phyloP scores from a whole-genome alignment of 345 rosid species.

The Hevea brasiliensis region DNA sequence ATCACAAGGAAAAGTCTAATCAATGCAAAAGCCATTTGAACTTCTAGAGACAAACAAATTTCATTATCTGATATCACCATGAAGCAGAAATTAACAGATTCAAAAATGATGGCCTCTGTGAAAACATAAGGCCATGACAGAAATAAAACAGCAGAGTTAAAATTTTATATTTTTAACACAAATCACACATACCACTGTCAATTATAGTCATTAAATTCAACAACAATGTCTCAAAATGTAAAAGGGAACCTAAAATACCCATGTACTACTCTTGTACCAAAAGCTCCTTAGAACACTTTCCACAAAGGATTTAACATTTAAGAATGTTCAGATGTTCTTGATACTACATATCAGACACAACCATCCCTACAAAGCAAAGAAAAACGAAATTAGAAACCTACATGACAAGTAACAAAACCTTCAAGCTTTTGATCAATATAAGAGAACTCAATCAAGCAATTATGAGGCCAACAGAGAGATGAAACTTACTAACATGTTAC shows the following conservation, averaged over 20 bases:
- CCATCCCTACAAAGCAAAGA: conserved; percentile 39
- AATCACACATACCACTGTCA: conserved; percentile 24
- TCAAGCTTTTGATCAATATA: background rate
- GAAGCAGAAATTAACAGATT: background rate
- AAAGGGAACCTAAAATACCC: conserved; percentile 20
- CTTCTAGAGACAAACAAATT: background rate
- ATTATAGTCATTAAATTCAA: conserved; percentile 32
- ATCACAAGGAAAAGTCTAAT: background rate
- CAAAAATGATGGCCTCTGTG: conserved; percentile 8
- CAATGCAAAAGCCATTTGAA: background rate
- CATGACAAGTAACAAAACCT: background rate
- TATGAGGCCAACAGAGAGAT: conserved; percentile 15
- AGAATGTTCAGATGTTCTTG: conserved; percentile 36
- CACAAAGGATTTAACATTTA: conserved; percentile 28
- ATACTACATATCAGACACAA: conserved; percentile 31
- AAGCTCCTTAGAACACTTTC: conserved; percentile 25
- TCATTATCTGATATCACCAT: background rate
- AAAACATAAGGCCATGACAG: background rate
- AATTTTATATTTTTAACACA: conserved; percentile 24
- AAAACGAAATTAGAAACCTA: background rate
- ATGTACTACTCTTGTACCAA: conserved; percentile 26
- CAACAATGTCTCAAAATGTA: conserved; percentile 17
- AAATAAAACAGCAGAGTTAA: conserved; percentile 7
- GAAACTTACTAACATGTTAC: conserved; percentile 57
- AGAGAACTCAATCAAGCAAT: conserved; percentile 8